Base-by-base conservation (phyloP, 2,329 filamentous ascomycete species). In the Lecanosticta acicola region DNA sequence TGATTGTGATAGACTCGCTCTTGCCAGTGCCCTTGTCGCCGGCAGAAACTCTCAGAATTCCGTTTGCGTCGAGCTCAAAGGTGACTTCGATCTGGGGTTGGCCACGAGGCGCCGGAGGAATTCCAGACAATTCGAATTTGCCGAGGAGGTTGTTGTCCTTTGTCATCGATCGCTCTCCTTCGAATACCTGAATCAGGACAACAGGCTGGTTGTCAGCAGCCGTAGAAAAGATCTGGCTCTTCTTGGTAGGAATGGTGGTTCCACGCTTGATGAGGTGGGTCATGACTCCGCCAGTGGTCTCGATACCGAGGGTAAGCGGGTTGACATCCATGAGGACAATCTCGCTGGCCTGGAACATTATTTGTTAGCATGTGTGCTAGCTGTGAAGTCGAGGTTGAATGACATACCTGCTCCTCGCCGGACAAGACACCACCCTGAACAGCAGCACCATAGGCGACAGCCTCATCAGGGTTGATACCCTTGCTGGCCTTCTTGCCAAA, bases 391-490 rank as follows among this genome's bases (percentile, higher is more conserved):
- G 11, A 43, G 21, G 19, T 16, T 32, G 13, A 14, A 8, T n/a
- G n/a, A 46, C 53, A 47, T 44, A 58, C 59, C 55, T 57, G 85
- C 65, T 85, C 80, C 74, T 96, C 88, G 58, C 89, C 89, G 60
- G 89, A 85, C 53, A 98, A 79, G 66, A 97, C 83, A 84, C 90
- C 91, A 75, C 85, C 93, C 76, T 98, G 93, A 60, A 97, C 89
- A 60, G 93, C 91, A 55, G 93, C 93, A 75, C 93, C 93, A 69
- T 90, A 97, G 66, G 93, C 93, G 60, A 97, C 93, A 75, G 93
- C 93, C 79, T 97, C 93, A 67, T 98, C 93, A 61, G 93, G 93
- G 82, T 97, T 97, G 71, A 98, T 95, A 74, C 89, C 88, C 87
- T 97, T 97, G 80, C 85, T 90, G 62, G 90, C 89, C 79, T 93